These are phyloP conservation scores for Alternaria metachromatica DNA, from an alignment of 2,329 filamentous ascomycete genomes.

Conservation along the genomic window DNA sequence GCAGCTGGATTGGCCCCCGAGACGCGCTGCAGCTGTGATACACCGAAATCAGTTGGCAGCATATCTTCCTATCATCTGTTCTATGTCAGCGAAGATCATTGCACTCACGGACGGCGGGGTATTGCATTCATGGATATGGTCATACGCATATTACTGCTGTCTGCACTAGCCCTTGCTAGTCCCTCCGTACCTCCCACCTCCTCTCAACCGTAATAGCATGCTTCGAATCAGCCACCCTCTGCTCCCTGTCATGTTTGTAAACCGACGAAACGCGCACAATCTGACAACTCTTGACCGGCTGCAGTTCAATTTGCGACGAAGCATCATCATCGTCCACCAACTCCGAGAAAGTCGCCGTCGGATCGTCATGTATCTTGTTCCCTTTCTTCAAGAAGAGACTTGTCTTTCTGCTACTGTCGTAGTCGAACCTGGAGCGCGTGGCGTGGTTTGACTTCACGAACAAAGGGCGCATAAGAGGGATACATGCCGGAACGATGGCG, in stretches of 20 bases:
- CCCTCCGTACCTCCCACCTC: neutral
- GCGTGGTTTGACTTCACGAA: neutral
- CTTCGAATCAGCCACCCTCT: neutral
- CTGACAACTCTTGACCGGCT: neutral
- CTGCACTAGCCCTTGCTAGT: no score
- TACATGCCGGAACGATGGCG: constrained; percentile 28
- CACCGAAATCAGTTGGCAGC: no score
- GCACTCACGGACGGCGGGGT: no score
- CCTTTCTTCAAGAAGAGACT: constrained; percentile 9
- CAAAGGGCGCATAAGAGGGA: constrained; percentile 26
- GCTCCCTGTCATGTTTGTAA: neutral
- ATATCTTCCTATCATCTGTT: no score
- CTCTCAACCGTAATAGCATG: neutral
- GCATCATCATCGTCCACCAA: neutral
- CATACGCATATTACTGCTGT: no score
- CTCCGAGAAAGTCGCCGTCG: constrained; percentile 2
- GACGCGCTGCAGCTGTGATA: no score
- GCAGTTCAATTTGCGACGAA: constrained; percentile 7
- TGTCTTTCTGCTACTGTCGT: neutral
- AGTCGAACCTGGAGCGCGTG: neutral
- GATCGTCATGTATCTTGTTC: neutral
- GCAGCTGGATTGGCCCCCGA: no score
- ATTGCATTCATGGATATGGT: no score
- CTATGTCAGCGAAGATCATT: no score
- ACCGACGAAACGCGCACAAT: neutral